Conservation (phyloP, 2,329 filamentous ascomycete genomes). For the Coleophoma crateriformis region DNA sequence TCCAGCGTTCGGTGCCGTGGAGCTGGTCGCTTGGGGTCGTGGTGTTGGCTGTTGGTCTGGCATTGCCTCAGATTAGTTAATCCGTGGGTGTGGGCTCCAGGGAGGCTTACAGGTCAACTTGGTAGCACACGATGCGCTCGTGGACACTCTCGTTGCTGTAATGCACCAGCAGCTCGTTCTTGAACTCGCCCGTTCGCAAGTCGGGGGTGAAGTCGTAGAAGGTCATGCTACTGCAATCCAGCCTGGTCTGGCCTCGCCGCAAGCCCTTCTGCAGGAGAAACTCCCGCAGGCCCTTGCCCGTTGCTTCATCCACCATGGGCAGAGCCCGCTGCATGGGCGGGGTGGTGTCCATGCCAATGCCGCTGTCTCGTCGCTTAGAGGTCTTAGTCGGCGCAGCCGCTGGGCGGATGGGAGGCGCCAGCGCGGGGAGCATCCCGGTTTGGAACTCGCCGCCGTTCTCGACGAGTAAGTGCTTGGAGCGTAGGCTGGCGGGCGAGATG, state of each 20-base stretch:
- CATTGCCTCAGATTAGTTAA: conserved; percentile 3
- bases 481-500: neutral
- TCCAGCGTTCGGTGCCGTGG: conserved; percentile 12
- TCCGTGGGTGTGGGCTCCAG: too few relatives aligned
- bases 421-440: neutral
- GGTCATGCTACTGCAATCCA: conserved; percentile 15
- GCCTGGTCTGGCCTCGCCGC: conserved; percentile 10
- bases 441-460: neutral
- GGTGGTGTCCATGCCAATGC: too few relatives aligned
- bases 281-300: conserved; percentile 19
- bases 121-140: conserved; percentile 14
- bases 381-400: neutral
- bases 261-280: conserved; percentile 16
- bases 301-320: conserved; percentile 14
- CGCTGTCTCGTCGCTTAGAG: neutral
- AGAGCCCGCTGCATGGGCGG: neutral
- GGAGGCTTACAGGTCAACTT: conserved; percentile 22
- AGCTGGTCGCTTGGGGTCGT: neutral
- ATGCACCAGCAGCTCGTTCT: conserved; percentile 15
- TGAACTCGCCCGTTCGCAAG: conserved; percentile 6
- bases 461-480: neutral
- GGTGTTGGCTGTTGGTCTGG: neutral
- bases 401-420: neutral
- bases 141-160: conserved; percentile 6
- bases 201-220: conserved; percentile 22